A percentile compares a stretch with the other conserved stretches of the same genome.
These are phyloP conservation scores for Clitopilus passeckerianus DNA, from an alignment of 768 basidiomycete species.

Conservation along the genomic window DNA sequence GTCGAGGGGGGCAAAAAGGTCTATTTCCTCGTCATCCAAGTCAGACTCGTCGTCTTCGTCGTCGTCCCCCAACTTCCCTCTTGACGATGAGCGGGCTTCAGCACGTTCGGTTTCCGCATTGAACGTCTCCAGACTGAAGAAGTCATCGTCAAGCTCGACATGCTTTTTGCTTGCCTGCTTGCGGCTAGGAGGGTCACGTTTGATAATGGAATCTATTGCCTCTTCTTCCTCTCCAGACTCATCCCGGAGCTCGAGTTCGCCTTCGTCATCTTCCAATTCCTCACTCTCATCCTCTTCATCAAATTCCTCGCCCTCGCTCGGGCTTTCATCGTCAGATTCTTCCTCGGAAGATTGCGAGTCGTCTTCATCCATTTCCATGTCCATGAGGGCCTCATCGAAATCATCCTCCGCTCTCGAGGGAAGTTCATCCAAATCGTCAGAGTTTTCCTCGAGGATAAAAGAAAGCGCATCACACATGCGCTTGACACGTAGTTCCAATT, in stretches of 20 bases:
- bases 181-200: slow-evolving; percentile 14
- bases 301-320: background rate
- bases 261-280: slow-evolving; percentile 21
- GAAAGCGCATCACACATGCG: slow-evolving; percentile 68
- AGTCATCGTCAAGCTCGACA: slow-evolving; percentile 74
- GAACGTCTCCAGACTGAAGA: slow-evolving; percentile 86
- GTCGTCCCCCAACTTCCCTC: slow-evolving; percentile 51
- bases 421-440: slow-evolving; percentile 9
- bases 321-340: slow-evolving; percentile 19
- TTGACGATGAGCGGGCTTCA: slow-evolving; percentile 59
- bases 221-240: slow-evolving; percentile 28
- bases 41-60: slow-evolving; percentile 41
- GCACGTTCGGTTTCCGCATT: slow-evolving; percentile 80
- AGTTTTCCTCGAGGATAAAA: slow-evolving; percentile 52
- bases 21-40: slow-evolving; percentile 54
- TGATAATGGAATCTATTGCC: slow-evolving; percentile 7
- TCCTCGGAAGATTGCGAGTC: slow-evolving; percentile 13
- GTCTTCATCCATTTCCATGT: slow-evolving; percentile 14
- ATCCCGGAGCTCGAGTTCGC: slow-evolving; percentile 28
- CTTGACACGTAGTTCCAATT: slow-evolving; percentile 78
- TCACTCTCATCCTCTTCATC: slow-evolving; percentile 25
- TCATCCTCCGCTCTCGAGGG: slow-evolving; percentile 17
- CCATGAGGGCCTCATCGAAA: slow-evolving; percentile 4
- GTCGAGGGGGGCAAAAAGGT: slow-evolving; percentile 64
- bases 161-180: slow-evolving; percentile 12